Evolutionary conservation across 1,139 yeast genomes (phyloP).

Genomic region (Candida buenavistaensis): DNA sequence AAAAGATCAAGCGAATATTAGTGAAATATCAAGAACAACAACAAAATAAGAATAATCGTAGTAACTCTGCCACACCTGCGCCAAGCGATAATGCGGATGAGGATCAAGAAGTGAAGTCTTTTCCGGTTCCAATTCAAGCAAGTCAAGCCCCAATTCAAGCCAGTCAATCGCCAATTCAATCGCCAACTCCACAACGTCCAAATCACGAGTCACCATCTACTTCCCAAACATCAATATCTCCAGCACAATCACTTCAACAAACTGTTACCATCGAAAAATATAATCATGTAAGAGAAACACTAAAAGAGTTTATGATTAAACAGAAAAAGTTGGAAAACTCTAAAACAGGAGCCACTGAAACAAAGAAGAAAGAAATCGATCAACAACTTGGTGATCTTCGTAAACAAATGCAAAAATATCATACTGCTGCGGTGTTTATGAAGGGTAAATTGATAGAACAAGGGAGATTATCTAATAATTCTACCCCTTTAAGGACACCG

Average conservation of each 20-base stretch:
- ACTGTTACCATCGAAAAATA: conserved; percentile 40
- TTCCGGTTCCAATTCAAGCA: no score
- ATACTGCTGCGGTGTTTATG: conserved; percentile 41
- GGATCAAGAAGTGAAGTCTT: no score
- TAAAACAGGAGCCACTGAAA: conserved; percentile 23
- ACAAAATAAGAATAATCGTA: conserved; percentile 12
- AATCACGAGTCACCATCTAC: conserved; percentile 4
- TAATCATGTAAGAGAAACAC: conserved; percentile 38
- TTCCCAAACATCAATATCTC: not conserved
- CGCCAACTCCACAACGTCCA: conserved; percentile 12
- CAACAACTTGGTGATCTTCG: conserved; percentile 36
- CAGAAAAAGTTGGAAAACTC: conserved; percentile 24
- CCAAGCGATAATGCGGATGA: no score
- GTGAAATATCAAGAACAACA: conserved; percentile 44
- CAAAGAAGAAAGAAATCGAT: conserved; percentile 25
- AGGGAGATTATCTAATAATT: conserved; percentile 20
- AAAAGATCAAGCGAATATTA: conserved; percentile 56
- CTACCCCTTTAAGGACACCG: conserved; percentile 13
- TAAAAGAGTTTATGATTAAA: conserved; percentile 47
- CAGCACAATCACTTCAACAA: conserved; percentile 6
- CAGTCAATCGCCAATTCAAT: conserved; percentile 2
- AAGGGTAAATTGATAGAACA: conserved; percentile 39
- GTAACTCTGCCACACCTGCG: conserved; percentile 16
- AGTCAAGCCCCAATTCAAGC: conserved; percentile 6
- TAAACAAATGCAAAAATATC: conserved; percentile 37